Percentiles rank a stretch among this genome's conserved stretches.
phyloP scores from a whole-genome alignment of 257 asterid genomes.

The Rubia yunnanensis region DNA sequence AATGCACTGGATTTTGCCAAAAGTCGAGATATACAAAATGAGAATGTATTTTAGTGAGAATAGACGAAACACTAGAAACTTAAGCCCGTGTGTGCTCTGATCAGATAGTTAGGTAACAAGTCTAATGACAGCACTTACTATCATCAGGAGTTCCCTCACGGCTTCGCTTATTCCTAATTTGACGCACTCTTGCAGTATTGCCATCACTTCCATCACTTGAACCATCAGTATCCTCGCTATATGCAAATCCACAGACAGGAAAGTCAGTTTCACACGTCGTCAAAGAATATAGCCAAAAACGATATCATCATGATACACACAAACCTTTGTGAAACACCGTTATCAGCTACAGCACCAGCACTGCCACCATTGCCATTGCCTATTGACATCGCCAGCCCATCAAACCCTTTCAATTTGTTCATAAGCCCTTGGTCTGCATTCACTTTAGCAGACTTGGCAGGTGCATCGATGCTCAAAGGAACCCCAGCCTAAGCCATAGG shows the following conservation, averaged over 20 bases:
- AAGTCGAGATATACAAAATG: background rate
- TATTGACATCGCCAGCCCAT: conserved; percentile 77
- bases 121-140: conserved; percentile 40
- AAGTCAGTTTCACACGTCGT: background rate
- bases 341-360: conserved; percentile 54
- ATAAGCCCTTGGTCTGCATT: conserved; percentile 50
- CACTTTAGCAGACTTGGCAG: conserved; percentile 44
- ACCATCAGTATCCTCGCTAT: conserved; percentile 68
- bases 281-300: background rate
- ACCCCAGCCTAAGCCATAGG: conserved; percentile 48
- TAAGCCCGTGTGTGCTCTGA: background rate
- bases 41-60: background rate
- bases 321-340: conserved; percentile 64
- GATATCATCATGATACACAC: conserved; percentile 12
- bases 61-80: background rate
- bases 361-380: conserved; percentile 55
- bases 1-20: background rate
- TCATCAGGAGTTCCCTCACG: conserved; percentile 50
- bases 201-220: conserved; percentile 87
- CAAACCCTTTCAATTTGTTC: conserved; percentile 69
- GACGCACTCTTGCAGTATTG: conserved; percentile 49
- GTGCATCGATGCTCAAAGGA: conserved; percentile 52
- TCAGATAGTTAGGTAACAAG: background rate
- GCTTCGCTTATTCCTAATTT: conserved; percentile 56
- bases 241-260: conserved; percentile 14